phyloP scores from a whole-genome alignment of 305 asterid species.

The Caryopteris hybrid region DNA sequence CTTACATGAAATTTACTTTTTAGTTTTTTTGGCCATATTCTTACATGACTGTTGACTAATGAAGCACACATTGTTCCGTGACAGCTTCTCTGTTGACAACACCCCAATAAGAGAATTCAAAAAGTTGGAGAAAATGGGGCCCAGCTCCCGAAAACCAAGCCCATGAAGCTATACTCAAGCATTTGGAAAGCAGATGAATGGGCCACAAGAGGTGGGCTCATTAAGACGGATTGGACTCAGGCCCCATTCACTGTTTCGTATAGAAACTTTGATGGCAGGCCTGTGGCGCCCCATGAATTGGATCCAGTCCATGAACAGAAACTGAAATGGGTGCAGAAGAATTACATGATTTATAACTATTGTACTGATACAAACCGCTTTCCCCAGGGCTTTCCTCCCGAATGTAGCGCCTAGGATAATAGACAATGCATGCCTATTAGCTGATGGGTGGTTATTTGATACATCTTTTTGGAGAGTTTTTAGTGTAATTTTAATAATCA shows the following conservation, averaged over 20 bases:
- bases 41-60: too few species aligned
- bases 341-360: constrained; percentile 60
- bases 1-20: too few species aligned
- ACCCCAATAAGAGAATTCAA: constrained; percentile 64
- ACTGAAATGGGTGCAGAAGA: constrained; percentile 42
- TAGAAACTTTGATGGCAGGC: constrained; percentile 33
- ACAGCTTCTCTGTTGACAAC: constrained; percentile 52
- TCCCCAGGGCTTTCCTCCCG: constrained; percentile 46
- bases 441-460: too few species aligned
- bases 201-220: constrained; percentile 69
- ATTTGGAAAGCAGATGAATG: constrained; percentile 71
- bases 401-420: constrained; percentile 36
- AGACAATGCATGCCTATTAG: too few species aligned
- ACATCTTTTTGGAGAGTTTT: too few species aligned
- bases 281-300: constrained; percentile 24
- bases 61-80: too few species aligned
- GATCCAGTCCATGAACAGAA: constrained; percentile 28
- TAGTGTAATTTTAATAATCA: too few species aligned
- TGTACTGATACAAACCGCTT: constrained; percentile 55
- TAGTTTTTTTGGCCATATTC: too few species aligned
- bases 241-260: constrained; percentile 67
- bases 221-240: constrained; percentile 61
- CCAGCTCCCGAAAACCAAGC: constrained; percentile 45
- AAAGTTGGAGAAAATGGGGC: constrained; percentile 49
- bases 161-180: constrained; percentile 71